Evolutionary conservation across 352 stramenopile genomes (phyloP).

Genomic region (Pythium guiyangense): DNA sequence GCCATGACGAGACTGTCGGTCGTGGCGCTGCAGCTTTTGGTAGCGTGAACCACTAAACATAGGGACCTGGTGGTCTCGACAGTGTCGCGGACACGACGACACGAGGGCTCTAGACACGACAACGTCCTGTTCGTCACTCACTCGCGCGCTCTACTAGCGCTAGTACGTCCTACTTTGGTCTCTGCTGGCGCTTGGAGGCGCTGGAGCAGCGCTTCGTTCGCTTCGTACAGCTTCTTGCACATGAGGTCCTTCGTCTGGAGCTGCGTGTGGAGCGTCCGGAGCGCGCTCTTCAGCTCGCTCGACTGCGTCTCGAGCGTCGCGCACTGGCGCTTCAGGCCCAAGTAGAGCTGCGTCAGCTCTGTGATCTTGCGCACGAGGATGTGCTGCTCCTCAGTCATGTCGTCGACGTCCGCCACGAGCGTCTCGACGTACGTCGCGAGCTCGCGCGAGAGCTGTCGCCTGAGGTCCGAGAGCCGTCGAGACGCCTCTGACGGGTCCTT

Average conservation of each 20-base stretch:
- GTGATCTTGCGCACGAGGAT: constrained; percentile 58
- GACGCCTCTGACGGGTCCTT: constrained; percentile 3
- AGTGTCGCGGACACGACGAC: no score
- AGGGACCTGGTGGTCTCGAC: no score
- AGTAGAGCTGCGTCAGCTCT: constrained; percentile 51
- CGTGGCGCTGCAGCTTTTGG: not conserved
- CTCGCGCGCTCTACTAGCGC: no score
- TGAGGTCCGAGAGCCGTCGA: constrained; percentile 31
- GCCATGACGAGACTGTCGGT: not conserved
- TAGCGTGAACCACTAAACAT: no score
- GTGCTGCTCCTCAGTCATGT: constrained; percentile 45
- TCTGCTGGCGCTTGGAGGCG: constrained; percentile 27
- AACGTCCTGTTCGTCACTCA: no score
- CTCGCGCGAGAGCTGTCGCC: constrained; percentile 40
- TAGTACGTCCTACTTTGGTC: not conserved
- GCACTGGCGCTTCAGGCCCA: constrained; percentile 53
- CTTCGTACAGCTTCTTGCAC: constrained; percentile 58
- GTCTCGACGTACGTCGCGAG: constrained; percentile 39
- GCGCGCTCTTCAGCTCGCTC: constrained; percentile 21
- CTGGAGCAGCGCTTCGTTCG: constrained; percentile 55
- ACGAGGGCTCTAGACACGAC: no score
- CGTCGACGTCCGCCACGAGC: constrained; percentile 53
- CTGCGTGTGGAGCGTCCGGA: constrained; percentile 34
- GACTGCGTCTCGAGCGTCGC: constrained; percentile 31
- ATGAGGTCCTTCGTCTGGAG: constrained; percentile 46